Conservation (phyloP, 2,329 filamentous ascomycete genomes). For the Xylaria sp. region DNA sequence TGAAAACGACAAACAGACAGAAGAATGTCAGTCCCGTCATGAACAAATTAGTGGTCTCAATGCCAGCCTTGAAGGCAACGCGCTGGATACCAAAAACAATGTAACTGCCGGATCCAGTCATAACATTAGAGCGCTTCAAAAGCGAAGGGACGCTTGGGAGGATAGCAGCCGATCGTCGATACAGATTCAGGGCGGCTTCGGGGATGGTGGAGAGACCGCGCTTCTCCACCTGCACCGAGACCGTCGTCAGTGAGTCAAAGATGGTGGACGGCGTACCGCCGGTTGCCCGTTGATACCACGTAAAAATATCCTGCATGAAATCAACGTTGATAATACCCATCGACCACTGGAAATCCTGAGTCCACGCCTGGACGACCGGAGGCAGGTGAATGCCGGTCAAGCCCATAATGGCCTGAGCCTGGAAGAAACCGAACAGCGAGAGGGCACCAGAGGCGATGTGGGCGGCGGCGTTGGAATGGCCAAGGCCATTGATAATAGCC, state of each 20-base stretch:
- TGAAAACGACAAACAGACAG: conserved; percentile 73
- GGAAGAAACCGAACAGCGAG: conserved; percentile 85
- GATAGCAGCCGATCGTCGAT: conserved; percentile 34
- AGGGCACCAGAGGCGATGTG: conserved; percentile 84
- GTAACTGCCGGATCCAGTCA: conserved; percentile 49
- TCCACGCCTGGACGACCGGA: conserved; percentile 82
- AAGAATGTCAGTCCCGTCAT: conserved; percentile 83
- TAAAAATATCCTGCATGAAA: conserved; percentile 79
- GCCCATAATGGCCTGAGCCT: conserved; percentile 81
- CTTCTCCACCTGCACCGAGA: conserved; percentile 75
- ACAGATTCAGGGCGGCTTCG: conserved; percentile 34
- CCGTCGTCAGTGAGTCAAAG: conserved; percentile 68
- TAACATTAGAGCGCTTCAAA: conserved; percentile 50
- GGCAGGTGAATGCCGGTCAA: conserved; percentile 75
- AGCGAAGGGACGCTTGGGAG: conserved; percentile 39
- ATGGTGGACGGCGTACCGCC: conserved; percentile 77
- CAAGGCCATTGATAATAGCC: conserved; percentile 78
- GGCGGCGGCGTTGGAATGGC: conserved; percentile 83
- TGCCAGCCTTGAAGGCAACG: conserved; percentile 77
- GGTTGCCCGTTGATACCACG: conserved; percentile 87
- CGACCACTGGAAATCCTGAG: conserved; percentile 89
- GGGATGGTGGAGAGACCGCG: conserved; percentile 40
- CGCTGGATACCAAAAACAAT: conserved; percentile 75
- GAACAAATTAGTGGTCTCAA: conserved; percentile 84
- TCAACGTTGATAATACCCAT: conserved; percentile 83